A percentile compares a stretch with the other conserved stretches of the same genome.
phyloP scores from a whole-genome alignment of 129 eudicot genomes.

The Sambucus nigra region DNA sequence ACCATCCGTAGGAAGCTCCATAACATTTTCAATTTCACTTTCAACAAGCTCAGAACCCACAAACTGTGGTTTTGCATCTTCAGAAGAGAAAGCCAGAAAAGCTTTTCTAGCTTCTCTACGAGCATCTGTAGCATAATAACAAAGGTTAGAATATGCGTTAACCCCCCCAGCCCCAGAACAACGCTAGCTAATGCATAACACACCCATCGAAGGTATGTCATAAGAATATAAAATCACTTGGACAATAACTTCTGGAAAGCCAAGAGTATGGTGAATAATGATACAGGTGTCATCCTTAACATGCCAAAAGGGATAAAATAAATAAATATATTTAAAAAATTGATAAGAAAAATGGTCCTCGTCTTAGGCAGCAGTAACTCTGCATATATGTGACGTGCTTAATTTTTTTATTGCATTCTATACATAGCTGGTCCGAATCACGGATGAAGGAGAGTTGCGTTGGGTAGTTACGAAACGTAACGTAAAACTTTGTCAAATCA shows the following conservation, averaged over 20 bases:
- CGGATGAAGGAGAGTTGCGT: no score
- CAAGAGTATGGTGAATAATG: background rate
- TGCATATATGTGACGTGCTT: no score
- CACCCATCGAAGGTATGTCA: background rate
- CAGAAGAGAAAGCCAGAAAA: conserved; percentile 62
- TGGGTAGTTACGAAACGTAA: no score
- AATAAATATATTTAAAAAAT: no score
- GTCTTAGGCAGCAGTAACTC: no score
- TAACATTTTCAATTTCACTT: conserved; percentile 25
- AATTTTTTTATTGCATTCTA: no score
- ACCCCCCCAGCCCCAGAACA: no score
- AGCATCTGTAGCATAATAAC: conserved; percentile 42
- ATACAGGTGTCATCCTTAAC: no score
- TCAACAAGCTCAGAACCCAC: conserved; percentile 30
- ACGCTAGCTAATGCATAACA: background rate
- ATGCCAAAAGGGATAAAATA: no score
- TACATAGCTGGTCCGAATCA: no score
- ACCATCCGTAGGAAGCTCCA: conserved; percentile 31
- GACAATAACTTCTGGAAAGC: background rate
- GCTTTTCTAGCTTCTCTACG: conserved; percentile 90
- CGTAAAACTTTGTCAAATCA: no score
- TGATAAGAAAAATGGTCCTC: no score
- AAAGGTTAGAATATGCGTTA: background rate
- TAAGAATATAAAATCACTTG: background rate
- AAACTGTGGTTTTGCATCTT: conserved; percentile 24